These are phyloP conservation scores for Drechslera avenae DNA, from an alignment of 2,329 filamentous ascomycete species.

Conservation along the genomic window DNA sequence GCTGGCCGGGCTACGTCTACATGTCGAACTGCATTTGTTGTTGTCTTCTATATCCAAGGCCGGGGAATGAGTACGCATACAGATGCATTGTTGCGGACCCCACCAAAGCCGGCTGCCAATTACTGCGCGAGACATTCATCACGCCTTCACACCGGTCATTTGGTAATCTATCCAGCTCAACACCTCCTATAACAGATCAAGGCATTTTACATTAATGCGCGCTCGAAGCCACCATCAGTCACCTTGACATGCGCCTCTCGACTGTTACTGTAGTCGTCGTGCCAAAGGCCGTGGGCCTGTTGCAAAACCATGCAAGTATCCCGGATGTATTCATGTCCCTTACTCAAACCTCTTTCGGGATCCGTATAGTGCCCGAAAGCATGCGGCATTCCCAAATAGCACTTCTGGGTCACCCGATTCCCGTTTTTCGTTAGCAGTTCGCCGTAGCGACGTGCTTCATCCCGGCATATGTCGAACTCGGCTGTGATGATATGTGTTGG, in stretches of 20 bases:
- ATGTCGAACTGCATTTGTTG: too few relatives aligned
- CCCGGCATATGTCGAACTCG: slow-evolving; percentile 22
- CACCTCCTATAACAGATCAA: too few relatives aligned
- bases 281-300: not conserved
- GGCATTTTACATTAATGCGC: too few relatives aligned
- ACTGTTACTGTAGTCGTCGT: too few relatives aligned
- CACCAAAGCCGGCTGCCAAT: too few relatives aligned
- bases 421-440: slow-evolving; percentile 11
- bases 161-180: too few relatives aligned
- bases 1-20: too few relatives aligned
- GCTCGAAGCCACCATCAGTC: not conserved
- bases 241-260: not conserved
- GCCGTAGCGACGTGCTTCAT: slow-evolving; percentile 20
- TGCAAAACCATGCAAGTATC: slow-evolving; percentile 16
- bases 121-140: too few relatives aligned
- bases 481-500: slow-evolving; percentile 22
- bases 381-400: slow-evolving; percentile 18
- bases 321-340: slow-evolving; percentile 20
- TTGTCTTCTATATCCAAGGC: too few relatives aligned
- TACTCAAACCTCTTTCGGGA: slow-evolving; percentile 15
- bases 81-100: too few relatives aligned
- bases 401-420: slow-evolving; percentile 16
- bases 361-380: slow-evolving; percentile 21
- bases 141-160: too few relatives aligned
- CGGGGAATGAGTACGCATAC: too few relatives aligned